phyloP scores from a whole-genome alignment of 495 filamentous ascomycete species.

The Tetracladium marchalianum region DNA sequence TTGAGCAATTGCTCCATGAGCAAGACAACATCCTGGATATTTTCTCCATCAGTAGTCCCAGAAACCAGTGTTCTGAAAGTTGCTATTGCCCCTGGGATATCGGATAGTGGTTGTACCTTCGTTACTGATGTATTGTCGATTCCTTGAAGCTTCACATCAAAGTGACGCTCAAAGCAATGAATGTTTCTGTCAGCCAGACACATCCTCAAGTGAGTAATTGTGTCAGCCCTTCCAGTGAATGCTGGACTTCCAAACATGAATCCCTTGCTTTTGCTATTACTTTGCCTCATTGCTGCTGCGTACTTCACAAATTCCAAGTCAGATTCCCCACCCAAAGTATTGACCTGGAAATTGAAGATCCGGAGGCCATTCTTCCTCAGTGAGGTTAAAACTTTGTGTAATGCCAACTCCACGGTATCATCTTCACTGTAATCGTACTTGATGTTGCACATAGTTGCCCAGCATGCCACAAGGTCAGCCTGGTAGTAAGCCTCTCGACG shows the following conservation, averaged over 20 bases:
- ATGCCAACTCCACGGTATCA: background rate
- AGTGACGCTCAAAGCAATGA: no score
- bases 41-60: no score
- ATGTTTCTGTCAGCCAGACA: no score
- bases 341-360: conserved; percentile 1
- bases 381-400: background rate
- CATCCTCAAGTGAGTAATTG: background rate
- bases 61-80: no score
- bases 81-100: no score
- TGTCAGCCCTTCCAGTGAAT: conserved; percentile 2
- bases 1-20: no score
- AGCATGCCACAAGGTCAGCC: conserved; percentile 1
- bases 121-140: no score
- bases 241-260: background rate
- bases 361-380: background rate
- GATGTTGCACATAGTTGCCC: conserved; percentile 4
- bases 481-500: background rate
- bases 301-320: conserved; percentile 2
- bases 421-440: background rate
- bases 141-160: no score
- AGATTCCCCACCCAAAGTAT: background rate
- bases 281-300: background rate
- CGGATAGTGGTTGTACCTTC: no score
- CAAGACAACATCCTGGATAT: no score
- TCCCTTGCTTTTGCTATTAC: background rate